Base-by-base conservation (phyloP, 768 basidiomycete genomes). In the Megacollybia marginata region DNA sequence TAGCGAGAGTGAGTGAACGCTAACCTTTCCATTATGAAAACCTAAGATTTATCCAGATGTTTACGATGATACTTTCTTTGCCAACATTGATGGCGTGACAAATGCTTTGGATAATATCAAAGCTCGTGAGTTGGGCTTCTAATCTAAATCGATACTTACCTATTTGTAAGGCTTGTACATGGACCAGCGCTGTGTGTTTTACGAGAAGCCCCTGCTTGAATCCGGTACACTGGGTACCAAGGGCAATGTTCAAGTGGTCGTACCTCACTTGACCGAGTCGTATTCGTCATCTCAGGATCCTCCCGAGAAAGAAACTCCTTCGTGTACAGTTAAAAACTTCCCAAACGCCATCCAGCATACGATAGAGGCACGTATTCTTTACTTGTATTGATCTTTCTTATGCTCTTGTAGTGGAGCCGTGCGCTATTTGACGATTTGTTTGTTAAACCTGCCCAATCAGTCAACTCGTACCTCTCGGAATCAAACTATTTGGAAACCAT, bases 261-360 rank as follows among this genome's bases (percentile, higher is more conserved):
- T 97, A 46, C 96, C 95, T 18, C 80, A 96, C 65, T 56, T 97
- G 36, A 96, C 95, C 12, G 96, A 99, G 67, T 95, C 92, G 15
- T 99, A 99, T 66, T 85, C 89, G 12, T 95, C 93, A 9, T 97
- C 94, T 12, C 96, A 98, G 68, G 96, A 99, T 64, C 96, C 96
- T 42, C 96, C 96, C 9, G 96, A 99, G 71, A 98, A 96, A 68
- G 88, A 94, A 62, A 85, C 93, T 1, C 89, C 96, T 19, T 90
- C 89, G 20, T 99, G 96, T 66, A 99, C 96, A 1, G 87, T 98
- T 65, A 98, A 97, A 73, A 97, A 91, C 69, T 99, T 98, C 79
- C 96, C 96, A 9, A 94, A 99, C 64, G 87, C 88, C 20, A 98
- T 98, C 59, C 86, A 91, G 56, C 96, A 99, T 69, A 96, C 93